Evolutionary conservation across 2,329 filamentous ascomycete genomes (phyloP).

Genomic region (Nakataea oryzae): DNA sequence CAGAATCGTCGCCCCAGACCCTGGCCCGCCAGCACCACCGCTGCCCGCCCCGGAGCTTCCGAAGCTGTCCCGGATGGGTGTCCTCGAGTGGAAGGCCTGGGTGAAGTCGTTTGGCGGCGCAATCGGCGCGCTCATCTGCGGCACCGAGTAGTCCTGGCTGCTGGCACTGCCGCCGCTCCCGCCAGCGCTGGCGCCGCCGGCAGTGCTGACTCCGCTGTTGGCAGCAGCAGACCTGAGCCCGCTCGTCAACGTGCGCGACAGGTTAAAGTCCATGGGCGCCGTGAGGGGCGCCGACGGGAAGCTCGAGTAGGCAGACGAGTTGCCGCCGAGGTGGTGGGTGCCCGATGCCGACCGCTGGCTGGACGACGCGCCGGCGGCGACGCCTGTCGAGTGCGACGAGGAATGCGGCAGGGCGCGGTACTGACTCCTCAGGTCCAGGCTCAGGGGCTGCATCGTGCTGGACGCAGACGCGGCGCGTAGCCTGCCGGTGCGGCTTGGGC

Average conservation of each 20-base stretch:
- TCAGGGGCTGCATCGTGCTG: slow-evolving; percentile 26
- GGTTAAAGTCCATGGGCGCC: slow-evolving; percentile 40
- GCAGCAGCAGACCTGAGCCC: slow-evolving; percentile 4
- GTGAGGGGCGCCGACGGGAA: slow-evolving; percentile 44
- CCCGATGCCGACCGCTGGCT: slow-evolving; percentile 27
- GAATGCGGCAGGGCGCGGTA: slow-evolving; percentile 26
- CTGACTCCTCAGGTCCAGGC: slow-evolving; percentile 33
- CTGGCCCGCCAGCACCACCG: too few species aligned
- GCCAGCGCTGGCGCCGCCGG: slow-evolving; percentile 32
- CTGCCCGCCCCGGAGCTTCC: slow-evolving; percentile 21
- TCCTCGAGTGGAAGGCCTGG: slow-evolving; percentile 32
- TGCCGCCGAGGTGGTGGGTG: slow-evolving; percentile 9
- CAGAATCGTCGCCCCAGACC: background rate
- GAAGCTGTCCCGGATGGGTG: slow-evolving; percentile 35
- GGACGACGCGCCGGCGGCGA: slow-evolving; percentile 9
- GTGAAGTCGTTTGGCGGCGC: slow-evolving; percentile 41
- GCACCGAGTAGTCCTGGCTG: slow-evolving; percentile 36
- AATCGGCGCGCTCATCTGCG: slow-evolving; percentile 45
- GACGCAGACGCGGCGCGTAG: slow-evolving; percentile 35
- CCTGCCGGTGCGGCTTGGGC: slow-evolving; percentile 28
- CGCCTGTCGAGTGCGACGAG: slow-evolving; percentile 19
- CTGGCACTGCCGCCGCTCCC: slow-evolving; percentile 21
- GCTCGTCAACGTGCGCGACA: slow-evolving; percentile 31
- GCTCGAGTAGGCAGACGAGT: slow-evolving; percentile 35
- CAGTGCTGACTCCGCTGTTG: slow-evolving; percentile 8